Percentiles rank a stretch among this genome's conserved stretches.
Conservation (phyloP, 768 basidiomycete genomes). For the Rhodotorula diobovata region DNA sequence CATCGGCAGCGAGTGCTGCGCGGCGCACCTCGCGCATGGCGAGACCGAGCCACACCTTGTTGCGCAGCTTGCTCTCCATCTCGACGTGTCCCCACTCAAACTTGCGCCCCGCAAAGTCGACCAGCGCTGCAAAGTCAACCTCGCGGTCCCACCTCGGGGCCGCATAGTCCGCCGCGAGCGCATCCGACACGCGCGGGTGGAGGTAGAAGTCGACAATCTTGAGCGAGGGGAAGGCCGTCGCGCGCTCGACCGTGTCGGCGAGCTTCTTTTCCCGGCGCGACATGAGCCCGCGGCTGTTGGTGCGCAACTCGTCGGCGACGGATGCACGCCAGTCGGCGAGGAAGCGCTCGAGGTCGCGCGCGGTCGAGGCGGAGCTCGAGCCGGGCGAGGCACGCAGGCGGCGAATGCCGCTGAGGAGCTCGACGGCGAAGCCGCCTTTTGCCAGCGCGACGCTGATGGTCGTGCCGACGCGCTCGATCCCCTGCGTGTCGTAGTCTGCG, state of each 20-base stretch:
- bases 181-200: constrained; percentile 6
- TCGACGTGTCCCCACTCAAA: constrained; percentile 32
- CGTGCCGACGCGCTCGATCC: background rate
- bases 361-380: too few relatives aligned
- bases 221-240: constrained; percentile 8
- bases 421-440: constrained; percentile 4
- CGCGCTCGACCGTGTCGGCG: constrained; percentile 13
- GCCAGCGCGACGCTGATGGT: constrained; percentile 11
- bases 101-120: constrained; percentile 1
- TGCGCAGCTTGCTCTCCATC: background rate
- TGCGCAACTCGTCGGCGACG: constrained; percentile 22
- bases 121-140: constrained; percentile 1
- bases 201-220: constrained; percentile 19
- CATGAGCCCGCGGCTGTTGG: constrained; percentile 11
- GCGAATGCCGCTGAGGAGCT: constrained; percentile 15
- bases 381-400: background rate
- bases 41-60: constrained; percentile 16
- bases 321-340: constrained; percentile 11
- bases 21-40: background rate
- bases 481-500: constrained; percentile 34
- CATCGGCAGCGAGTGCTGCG: constrained; percentile 1
- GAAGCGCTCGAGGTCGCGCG: background rate
- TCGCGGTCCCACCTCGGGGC: background rate
- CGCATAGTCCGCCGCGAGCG: background rate
- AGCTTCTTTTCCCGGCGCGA: background rate